phyloP scores from a whole-genome alignment of 371 early-diverging fungal genomes.

The Blakeslea trispora region DNA sequence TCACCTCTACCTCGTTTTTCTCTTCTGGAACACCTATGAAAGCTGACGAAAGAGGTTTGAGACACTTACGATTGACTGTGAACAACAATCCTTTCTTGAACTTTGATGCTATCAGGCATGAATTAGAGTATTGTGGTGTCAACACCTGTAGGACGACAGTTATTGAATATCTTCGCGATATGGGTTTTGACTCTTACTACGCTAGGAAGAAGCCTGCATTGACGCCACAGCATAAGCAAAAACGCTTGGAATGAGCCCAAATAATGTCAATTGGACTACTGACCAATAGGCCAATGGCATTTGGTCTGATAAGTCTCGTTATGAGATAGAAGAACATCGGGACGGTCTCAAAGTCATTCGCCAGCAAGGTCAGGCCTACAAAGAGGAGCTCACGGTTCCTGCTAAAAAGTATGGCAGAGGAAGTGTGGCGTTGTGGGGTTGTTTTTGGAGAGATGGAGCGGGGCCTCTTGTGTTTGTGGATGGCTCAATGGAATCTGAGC shows the following conservation, averaged over 20 bases:
- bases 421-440: background rate
- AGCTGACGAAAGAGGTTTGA: no score
- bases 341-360: background rate
- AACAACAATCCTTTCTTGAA: no score
- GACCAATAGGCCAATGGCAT: background rate
- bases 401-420: background rate
- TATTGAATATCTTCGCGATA: background rate
- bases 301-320: background rate
- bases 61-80: no score
- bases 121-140: no score
- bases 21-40: no score
- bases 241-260: background rate
- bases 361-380: background rate
- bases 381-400: background rate
- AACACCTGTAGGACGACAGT: no score
- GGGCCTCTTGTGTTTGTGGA: background rate
- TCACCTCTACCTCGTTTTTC: no score
- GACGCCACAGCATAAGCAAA: background rate
- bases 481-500: background rate
- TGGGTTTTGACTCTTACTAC: conserved; percentile 5
- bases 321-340: background rate
- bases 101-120: no score
- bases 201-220: background rate
- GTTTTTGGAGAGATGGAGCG: background rate
- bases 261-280: background rate